Conservation (phyloP, 2,329 filamentous ascomycete genomes). For the Emydomyces testavorans region DNA sequence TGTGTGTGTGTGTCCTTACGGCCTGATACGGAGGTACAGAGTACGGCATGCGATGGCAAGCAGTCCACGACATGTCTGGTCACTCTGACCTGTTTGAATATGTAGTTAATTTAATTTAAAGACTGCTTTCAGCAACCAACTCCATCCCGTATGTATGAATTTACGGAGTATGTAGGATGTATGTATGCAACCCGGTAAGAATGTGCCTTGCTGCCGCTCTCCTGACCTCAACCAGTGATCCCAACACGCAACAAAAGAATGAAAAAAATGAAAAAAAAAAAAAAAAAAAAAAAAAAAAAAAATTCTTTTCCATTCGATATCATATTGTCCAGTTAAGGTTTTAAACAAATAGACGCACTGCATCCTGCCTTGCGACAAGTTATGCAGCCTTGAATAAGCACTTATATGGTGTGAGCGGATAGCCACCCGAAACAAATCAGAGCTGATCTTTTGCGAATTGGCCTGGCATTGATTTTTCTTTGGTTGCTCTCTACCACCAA, state of each 20-base stretch:
- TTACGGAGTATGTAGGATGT: neutral
- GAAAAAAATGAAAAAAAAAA: too few relatives aligned
- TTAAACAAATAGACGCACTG: constrained; percentile 11
- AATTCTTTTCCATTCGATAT: neutral
- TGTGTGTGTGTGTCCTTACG: neutral
- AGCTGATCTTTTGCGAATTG: neutral
- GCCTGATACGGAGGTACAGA: too few relatives aligned
- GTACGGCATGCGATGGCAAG: too few relatives aligned
- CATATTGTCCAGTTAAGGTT: constrained; percentile 7
- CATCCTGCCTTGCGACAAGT: constrained; percentile 10
- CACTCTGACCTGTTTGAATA: too few relatives aligned
- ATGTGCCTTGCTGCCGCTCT: neutral
- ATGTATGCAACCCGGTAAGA: neutral
- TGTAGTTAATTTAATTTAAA: too few relatives aligned
- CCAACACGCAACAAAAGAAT: too few relatives aligned
- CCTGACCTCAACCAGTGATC: neutral
- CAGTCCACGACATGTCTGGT: too few relatives aligned
- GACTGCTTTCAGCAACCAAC: too few relatives aligned
- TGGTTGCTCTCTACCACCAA: neutral
- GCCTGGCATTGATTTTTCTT: neutral
- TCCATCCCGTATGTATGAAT: too few relatives aligned
- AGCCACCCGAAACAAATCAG: constrained; percentile 6
- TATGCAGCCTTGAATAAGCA: constrained; percentile 12
- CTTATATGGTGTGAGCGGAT: neutral
- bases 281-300: too few relatives aligned